Conservation (phyloP, 1,139 yeast genomes). For the Geotrichum citri-aurantii region DNA sequence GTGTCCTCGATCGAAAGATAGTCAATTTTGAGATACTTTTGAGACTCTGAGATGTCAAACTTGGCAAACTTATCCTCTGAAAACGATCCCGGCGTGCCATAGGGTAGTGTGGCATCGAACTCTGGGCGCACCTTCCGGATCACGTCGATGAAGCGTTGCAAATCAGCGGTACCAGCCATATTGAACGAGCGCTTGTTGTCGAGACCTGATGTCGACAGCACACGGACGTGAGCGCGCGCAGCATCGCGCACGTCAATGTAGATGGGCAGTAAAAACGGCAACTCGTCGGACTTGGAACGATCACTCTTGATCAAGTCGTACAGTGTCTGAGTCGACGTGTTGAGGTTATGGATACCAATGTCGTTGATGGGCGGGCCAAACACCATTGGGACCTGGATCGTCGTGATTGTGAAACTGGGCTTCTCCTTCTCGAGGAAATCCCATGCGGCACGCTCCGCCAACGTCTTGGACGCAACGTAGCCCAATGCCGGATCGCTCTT, state of each 20-base stretch:
- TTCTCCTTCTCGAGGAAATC: constrained; percentile 36
- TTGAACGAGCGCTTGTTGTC: constrained; percentile 40
- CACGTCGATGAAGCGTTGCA: constrained; percentile 35
- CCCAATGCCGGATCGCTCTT: constrained; percentile 28
- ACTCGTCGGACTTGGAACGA: neutral
- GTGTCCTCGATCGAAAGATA: constrained; percentile 25
- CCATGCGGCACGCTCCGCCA: constrained; percentile 44
- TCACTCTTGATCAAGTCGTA: neutral
- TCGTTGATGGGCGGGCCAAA: constrained; percentile 42
- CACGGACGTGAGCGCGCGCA: constrained; percentile 18
- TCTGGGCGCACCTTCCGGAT: constrained; percentile 28
- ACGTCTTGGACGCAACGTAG: constrained; percentile 35
- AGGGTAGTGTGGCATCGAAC: constrained; percentile 8
- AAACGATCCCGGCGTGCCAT: constrained; percentile 12
- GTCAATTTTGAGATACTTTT: constrained; percentile 23
- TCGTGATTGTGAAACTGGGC: constrained; percentile 38
- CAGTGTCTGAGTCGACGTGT: constrained; percentile 27
- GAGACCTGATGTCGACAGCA: constrained; percentile 24
- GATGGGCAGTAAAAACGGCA: constrained; percentile 7
- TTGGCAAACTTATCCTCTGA: constrained; percentile 2
- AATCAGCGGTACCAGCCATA: constrained; percentile 32
- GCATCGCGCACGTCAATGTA: constrained; percentile 17
- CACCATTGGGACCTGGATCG: constrained; percentile 43
- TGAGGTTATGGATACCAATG: constrained; percentile 27
- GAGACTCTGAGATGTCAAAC: constrained; percentile 22